Base-by-base conservation (phyloP, 2,329 filamentous ascomycete genomes). In the Exophiala sideris region DNA sequence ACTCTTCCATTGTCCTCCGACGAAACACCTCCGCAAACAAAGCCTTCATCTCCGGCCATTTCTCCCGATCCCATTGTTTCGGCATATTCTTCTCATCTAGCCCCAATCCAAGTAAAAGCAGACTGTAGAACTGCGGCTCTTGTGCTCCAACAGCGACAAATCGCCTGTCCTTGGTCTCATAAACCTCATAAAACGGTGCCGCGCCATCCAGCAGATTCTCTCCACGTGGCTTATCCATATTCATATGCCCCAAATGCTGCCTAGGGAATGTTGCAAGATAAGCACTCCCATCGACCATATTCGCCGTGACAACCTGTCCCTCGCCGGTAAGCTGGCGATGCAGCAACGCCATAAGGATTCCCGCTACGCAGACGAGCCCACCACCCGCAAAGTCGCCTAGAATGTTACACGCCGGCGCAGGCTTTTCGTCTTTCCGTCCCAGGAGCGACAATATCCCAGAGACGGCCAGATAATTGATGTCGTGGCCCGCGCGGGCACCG, bases 381-480 rank as follows among this genome's bases (percentile, higher is more conserved):
- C 92, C 92, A 29, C 90, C 92, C 0, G 89, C 92, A 62, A 97
- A 96, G 68, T 96, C 92, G 0, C 84, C 92, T 1, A 97, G 73
- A 12, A 97, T 79, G 66, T 97, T 96, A 5, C 77, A 82, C 0
- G 92, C 92, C n/a, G 91, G 80, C 57, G 87, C 85, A 1, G 92
- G 92, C 61, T 81, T 84, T 66, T 86, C 81, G 18, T 78, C 80
- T 24, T 76, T 75, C 0, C 88, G 77, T 20, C 59, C 59, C 3
- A 97, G 79, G 70, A 96, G 76, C 0, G 80, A 79, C 21, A 97
- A 73, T 0, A 87, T 86, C 0, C 92, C 92, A 0, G 86, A 87
- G 0, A 96, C 89, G 45, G 91, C 89, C 45, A 97, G 85, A 71
- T 96, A 97, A 68, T 97, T 96, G 70, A 96, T 95, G 69, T 96